Base-by-base conservation (phyloP, 805 yeast genomes). In the Starmerella khaoyaiensis region DNA sequence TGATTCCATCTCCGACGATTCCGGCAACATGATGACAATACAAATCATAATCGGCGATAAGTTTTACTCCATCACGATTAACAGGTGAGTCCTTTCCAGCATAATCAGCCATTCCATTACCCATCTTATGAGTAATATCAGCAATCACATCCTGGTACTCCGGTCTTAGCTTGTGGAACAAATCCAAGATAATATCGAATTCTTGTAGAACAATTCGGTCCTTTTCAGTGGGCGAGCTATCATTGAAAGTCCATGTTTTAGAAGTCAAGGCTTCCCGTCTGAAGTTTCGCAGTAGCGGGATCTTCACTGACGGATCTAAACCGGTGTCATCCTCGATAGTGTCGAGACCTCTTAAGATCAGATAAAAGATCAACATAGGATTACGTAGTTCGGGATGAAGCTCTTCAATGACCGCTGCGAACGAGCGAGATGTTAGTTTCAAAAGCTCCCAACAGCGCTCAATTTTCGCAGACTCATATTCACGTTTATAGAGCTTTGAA, bases 21-120 rank as follows among this genome's bases (percentile, higher is more conserved):
- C 98, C 99, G 1, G 99, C 98, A 41, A 90, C 99, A 54, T 86
- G 82, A 61, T 86, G 86, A 61, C 99, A 90, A 64, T 90, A 90
- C 44, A 78, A 65, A 56, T 90, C 86, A 56, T 79, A 90, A 54
- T 84, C 97, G 43, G 69, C 65, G 31, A 80, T 57, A 1, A 95
- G 82, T 33, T 63, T 64, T 32, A 90, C 76, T 2, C 97, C 97
- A 44, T 73, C 72, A 47, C 70, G 56, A 57, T 82, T 83, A 31
- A 51, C 50, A 16, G 35, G 39, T 24, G 46, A 27, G 35, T 79
- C 90, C 53, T 78, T 75, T 50, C 69, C 64, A 37, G 80, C 74
- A 60, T 86, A 90, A 54, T 82, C 84, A 22, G 97, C 97, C 98
- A 90, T 90, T 39, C 98, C 98, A 49, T 81, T 74, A 40, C 97